These are phyloP conservation scores for Pleurotus pulmonarius DNA, from an alignment of 768 basidiomycete species.

Conservation along the genomic window DNA sequence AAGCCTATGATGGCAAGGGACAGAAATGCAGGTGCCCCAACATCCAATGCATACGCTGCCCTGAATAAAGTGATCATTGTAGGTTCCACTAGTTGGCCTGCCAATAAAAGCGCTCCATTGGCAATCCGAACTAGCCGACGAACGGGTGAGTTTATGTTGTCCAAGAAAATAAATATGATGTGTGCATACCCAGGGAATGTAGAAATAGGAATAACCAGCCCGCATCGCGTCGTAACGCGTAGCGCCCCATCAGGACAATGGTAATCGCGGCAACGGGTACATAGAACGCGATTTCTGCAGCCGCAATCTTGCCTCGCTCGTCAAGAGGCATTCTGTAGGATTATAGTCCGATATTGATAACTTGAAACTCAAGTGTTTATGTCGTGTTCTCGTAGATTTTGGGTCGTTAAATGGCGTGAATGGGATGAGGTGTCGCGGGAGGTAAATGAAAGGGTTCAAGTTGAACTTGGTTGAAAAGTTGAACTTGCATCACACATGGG, in stretches of 20 bases:
- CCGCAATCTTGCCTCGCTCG: conserved; percentile 48
- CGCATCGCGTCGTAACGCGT: conserved; percentile 54
- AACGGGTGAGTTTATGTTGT: conserved; percentile 5
- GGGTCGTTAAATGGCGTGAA: conserved; percentile 14
- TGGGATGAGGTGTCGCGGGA: conserved; percentile 10
- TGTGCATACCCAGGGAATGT: conserved; percentile 50
- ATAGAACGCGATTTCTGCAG: conserved; percentile 58
- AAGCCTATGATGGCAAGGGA: conserved; percentile 42
- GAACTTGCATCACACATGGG: conserved; percentile 1
- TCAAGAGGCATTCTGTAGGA: conserved; percentile 36
- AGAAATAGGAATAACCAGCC: conserved; percentile 69
- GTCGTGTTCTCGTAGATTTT: background rate
- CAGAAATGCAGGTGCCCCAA: conserved; percentile 36
- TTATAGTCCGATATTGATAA: background rate
- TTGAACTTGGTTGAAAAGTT: background rate
- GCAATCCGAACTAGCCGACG: conserved; percentile 47
- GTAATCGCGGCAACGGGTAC: conserved; percentile 48
- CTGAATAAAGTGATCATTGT: conserved; percentile 41
- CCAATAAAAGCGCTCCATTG: conserved; percentile 53
- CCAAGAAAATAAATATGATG: background rate
- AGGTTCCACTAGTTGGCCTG: conserved; percentile 40
- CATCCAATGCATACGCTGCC: conserved; percentile 49
- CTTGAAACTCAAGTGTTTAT: conserved; percentile 8
- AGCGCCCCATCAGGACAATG: conserved; percentile 40
- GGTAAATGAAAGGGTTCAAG: conserved; percentile 5